These are phyloP conservation scores for Corinectria fuckeliana DNA, from an alignment of 2,329 filamentous ascomycete species.

Conservation along the genomic window DNA sequence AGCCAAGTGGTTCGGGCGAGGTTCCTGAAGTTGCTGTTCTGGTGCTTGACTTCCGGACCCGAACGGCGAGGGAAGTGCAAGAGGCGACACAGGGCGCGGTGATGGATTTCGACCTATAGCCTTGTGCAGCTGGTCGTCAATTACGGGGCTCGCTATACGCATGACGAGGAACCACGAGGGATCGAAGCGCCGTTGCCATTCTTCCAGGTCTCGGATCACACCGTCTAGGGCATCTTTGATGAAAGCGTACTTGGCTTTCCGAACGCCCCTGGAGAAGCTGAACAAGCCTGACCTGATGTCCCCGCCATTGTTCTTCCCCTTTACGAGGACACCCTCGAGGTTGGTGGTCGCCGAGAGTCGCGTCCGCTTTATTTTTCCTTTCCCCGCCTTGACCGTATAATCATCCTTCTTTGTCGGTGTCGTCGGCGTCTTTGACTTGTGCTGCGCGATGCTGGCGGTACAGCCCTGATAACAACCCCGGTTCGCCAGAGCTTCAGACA, in stretches of 20 bases:
- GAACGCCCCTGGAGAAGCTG: neutral
- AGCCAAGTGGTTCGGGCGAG: neutral
- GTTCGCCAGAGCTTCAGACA: too few species aligned
- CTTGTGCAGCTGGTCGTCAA: neutral
- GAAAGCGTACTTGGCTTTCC: constrained; percentile 2
- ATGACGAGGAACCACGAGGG: constrained; percentile 16
- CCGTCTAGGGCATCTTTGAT: constrained; percentile 5
- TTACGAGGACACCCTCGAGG: neutral
- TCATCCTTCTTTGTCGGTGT: neutral
- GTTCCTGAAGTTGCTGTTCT: neutral
- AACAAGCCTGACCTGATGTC: constrained; percentile 1
- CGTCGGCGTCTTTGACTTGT: neutral
- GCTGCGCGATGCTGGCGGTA: neutral
- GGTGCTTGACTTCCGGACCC: neutral
- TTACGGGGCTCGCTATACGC: neutral
- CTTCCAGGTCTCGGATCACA: constrained; percentile 3
- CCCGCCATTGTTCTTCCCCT: neutral
- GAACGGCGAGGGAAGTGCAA: neutral
- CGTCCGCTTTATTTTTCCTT: neutral
- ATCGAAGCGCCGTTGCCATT: constrained; percentile 12
- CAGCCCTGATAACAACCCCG: too few species aligned
- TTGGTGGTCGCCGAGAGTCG: neutral
- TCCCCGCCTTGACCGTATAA: neutral
- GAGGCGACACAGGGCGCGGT: neutral
- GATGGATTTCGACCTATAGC: neutral